These are phyloP conservation scores for Pseudogymnoascus sp. DNA, from an alignment of 2,329 filamentous ascomycete genomes.

Conservation along the genomic window DNA sequence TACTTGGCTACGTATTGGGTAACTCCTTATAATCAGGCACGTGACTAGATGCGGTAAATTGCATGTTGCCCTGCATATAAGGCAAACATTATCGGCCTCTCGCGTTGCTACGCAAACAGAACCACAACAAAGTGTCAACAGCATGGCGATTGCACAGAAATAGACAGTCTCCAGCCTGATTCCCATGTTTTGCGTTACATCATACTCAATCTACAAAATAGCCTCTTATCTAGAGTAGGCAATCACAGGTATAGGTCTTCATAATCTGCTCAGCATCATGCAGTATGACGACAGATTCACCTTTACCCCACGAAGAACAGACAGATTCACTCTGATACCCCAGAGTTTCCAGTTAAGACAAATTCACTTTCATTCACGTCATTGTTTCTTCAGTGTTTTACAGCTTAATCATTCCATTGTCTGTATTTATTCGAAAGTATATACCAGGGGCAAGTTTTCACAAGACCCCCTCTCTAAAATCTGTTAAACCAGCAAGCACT, in stretches of 20 bases:
- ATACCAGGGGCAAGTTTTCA: neutral
- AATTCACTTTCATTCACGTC: neutral
- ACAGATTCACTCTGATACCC: neutral
- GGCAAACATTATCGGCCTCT: neutral
- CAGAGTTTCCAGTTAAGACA: neutral
- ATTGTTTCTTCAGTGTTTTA: neutral
- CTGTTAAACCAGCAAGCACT: conserved; percentile 4
- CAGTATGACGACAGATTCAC: neutral
- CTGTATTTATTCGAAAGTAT: conserved; percentile 4
- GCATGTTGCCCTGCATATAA: neutral
- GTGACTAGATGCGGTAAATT: neutral
- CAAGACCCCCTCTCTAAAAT: neutral
- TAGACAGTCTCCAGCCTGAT: neutral
- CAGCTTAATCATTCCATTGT: neutral
- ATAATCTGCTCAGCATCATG: neutral
- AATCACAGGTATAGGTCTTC: neutral
- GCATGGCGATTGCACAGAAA: neutral
- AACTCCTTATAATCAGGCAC: neutral
- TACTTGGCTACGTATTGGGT: conserved; percentile 8
- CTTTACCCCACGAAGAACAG: neutral
- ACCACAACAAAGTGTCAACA: conserved; percentile 1
- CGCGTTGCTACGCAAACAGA: neutral
- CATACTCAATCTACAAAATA: neutral
- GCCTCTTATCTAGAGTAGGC: too few species aligned
- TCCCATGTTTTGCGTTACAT: neutral